Conservation (phyloP, 805 yeast species). For the Ogataea methylovora region DNA sequence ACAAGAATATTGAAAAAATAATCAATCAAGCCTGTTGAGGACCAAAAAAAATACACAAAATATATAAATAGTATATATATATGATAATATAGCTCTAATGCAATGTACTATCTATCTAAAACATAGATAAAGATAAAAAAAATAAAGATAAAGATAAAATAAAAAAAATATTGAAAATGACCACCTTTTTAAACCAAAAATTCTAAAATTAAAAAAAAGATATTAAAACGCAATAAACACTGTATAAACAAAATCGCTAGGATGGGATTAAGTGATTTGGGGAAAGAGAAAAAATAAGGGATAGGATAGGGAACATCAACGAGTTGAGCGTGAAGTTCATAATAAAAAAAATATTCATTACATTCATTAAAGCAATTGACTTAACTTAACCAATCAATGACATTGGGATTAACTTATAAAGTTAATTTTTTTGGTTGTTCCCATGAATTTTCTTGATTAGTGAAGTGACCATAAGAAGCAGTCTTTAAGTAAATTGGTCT, state of each 20-base stretch:
- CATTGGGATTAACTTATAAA: slow-evolving; percentile 31
- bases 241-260: no score
- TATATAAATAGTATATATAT: slow-evolving; percentile 1
- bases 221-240: no score
- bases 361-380: background rate
- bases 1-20: no score
- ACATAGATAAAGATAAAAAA: background rate
- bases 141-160: background rate
- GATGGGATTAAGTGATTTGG: no score
- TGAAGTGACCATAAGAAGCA: slow-evolving; percentile 99
- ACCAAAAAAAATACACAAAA: background rate
- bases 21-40: slow-evolving; percentile 3
- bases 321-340: slow-evolving; percentile 23
- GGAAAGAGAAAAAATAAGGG: no score
- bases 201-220: no score
- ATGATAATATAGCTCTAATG: slow-evolving; percentile 1
- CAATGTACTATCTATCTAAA: background rate
- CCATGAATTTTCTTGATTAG: slow-evolving; percentile 98
- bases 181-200: no score
- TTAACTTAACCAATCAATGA: background rate
- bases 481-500: slow-evolving; percentile 99
- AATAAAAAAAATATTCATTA: slow-evolving; percentile 1
- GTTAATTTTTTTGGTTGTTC: slow-evolving; percentile 86
- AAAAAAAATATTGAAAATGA: no score
- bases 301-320: slow-evolving; percentile 4